Evolutionary conservation across 2,329 filamentous ascomycete genomes (phyloP), one percentile per base, ranked within the genome.

Genomic region (Talaromyces pinophilus): DNA sequence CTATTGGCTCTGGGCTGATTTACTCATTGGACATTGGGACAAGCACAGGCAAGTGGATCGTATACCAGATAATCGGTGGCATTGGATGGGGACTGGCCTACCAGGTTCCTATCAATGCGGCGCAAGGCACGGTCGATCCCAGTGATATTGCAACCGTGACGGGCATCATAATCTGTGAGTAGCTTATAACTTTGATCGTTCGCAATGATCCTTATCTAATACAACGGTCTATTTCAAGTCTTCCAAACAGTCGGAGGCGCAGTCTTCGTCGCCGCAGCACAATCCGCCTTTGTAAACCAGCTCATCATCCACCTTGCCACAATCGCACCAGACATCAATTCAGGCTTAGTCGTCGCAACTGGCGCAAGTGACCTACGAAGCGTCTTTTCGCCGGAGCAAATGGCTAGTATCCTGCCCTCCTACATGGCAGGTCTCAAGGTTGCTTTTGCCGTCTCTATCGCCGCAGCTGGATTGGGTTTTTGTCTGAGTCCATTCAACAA

Each of bases 1-100:
- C 52, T n/a, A 35, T 59, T 6, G 25, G 70, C 7, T 55, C 67
- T 17, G 76, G 75, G 13, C 68, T 79, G 7, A 60, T 78, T 57
- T 76, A 73, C 67, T 77, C 75, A 0, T 69, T 78, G 28, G 69
- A 75, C 17, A 70, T 75, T 42, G 61, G 65, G 35, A 72, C 70
- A 10, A 35, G 40, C n/a, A 38, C 64, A 44, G 44, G 65, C 13
- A 66, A 69, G 50, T 74, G 71, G 71, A 70, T 73, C 63, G 71
- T 69, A 7, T 73, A 71, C 55, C 71, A 74, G 66, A 59, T 71
- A n/a, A 5, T 73, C 2, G 68, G 64, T 46, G 71, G 72, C 7
- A 30, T 70, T n/a, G 70, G 71, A 11, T 25, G 65, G 7, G 72
- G 69, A 1, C 33, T 70, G 10, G 68, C 52, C 22, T 63, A 73